These are phyloP conservation scores for Euphorbia pulcherrima DNA, from an alignment of 345 rosid species.

Conservation along the genomic window DNA sequence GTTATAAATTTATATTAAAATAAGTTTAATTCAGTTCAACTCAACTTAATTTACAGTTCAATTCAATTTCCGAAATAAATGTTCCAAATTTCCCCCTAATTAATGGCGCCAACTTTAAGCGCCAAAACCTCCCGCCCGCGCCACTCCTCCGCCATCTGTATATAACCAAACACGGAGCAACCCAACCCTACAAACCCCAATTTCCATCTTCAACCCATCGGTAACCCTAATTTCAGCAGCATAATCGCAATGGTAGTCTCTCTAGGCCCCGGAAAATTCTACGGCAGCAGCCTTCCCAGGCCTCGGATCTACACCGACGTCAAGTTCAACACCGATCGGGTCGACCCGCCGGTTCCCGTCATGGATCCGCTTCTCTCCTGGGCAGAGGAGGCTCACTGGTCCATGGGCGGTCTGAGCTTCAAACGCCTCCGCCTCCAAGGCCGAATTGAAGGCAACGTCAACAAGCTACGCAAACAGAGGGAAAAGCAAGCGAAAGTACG, in stretches of 20 bases:
- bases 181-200: background rate
- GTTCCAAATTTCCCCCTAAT: background rate
- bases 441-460: constrained; percentile 69
- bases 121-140: constrained; percentile 47
- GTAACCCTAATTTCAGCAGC: background rate
- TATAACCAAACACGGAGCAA: background rate
- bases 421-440: constrained; percentile 86
- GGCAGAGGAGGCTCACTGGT: constrained; percentile 97
- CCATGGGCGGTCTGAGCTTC: constrained; percentile 92
- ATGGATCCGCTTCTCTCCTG: constrained; percentile 76
- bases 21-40: no score
- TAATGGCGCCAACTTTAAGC: constrained; percentile 33
- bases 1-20: no score
- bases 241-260: constrained; percentile 66
- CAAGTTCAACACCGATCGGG: constrained; percentile 45
- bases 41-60: no score
- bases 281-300: constrained; percentile 90
- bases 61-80: no score
- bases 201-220: constrained; percentile 1
- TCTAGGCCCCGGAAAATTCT: constrained; percentile 64
- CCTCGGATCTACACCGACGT: constrained; percentile 67
- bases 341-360: constrained; percentile 67
- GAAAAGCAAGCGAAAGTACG: constrained; percentile 26
- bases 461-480: constrained; percentile 49
- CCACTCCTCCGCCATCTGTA: constrained; percentile 1